Evolutionary conservation across 352 stramenopile genomes (phyloP).

Genomic region (Phytophthora cryptogea): DNA sequence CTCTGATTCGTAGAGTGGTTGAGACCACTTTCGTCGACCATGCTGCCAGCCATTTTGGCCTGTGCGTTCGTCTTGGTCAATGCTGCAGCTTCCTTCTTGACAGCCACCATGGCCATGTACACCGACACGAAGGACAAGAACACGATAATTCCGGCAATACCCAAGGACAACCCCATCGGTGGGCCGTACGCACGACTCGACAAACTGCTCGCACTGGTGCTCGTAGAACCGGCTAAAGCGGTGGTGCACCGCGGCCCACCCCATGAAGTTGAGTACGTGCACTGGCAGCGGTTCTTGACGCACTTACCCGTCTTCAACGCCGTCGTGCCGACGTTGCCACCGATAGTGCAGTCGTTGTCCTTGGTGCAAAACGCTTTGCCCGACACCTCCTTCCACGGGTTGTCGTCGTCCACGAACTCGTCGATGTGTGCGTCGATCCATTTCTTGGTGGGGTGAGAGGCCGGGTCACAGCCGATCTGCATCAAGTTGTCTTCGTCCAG

Average conservation of each 20-base stretch:
- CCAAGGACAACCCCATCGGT: conserved; percentile 50
- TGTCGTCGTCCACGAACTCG: conserved; percentile 64
- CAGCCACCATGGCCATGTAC: conserved; percentile 33
- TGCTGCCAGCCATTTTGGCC: conserved; percentile 33
- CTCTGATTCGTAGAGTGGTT: conserved; percentile 22
- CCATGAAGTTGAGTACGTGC: conserved; percentile 52
- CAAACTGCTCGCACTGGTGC: conserved; percentile 26
- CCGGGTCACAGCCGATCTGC: conserved; percentile 61
- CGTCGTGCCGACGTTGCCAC: conserved; percentile 38
- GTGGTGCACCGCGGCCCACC: conserved; percentile 65
- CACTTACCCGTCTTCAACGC: conserved; percentile 50
- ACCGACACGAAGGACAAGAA: conserved; percentile 39
- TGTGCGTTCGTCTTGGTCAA: conserved; percentile 31
- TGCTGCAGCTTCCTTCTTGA: conserved; percentile 31
- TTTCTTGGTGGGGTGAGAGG: conserved; percentile 62
- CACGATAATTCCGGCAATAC: conserved; percentile 31
- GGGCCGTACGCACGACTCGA: conserved; percentile 52
- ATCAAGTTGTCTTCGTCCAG: conserved; percentile 52
- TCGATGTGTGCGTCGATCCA: conserved; percentile 76
- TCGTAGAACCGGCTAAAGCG: conserved; percentile 29
- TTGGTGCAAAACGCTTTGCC: conserved; percentile 45
- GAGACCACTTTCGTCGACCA: conserved; percentile 19
- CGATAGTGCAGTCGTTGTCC: conserved; percentile 55
- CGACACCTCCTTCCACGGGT: conserved; percentile 44
- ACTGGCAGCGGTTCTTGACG: conserved; percentile 49